phyloP scores from a whole-genome alignment of 1,284 basidiomycete species.

The Psilocybe mexicana region DNA sequence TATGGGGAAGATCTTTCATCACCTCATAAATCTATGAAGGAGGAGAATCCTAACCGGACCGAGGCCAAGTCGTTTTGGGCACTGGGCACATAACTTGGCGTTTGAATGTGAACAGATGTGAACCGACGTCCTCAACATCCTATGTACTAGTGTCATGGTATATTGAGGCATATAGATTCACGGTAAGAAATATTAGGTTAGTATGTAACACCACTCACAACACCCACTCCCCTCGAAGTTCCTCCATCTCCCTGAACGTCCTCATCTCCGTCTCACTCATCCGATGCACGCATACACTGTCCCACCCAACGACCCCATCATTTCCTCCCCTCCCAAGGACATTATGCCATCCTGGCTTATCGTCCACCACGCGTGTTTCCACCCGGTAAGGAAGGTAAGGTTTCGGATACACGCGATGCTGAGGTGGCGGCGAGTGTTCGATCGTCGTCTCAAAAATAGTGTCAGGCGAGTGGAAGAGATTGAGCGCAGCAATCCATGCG shows the following conservation, averaged over 20 bases:
- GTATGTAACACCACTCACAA: neutral
- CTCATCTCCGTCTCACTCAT: neutral
- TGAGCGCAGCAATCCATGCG: neutral
- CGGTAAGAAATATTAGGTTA: neutral
- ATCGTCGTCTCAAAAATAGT: neutral
- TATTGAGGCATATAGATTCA: neutral
- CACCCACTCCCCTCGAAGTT: conserved; percentile 5
- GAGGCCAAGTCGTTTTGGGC: too few relatives aligned
- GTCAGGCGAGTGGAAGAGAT: neutral
- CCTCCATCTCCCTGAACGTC: neutral
- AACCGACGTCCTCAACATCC: too few relatives aligned
- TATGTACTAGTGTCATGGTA: too few relatives aligned
- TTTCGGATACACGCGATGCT: neutral
- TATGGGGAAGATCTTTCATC: too few relatives aligned
- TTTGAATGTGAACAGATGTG: too few relatives aligned
- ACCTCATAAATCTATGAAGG: too few relatives aligned
- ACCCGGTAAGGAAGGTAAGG: neutral
- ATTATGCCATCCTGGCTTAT: neutral
- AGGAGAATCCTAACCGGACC: too few relatives aligned
- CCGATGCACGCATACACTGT: conserved; percentile 1
- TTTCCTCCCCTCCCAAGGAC: neutral
- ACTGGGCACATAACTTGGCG: too few relatives aligned
- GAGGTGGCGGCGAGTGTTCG: neutral
- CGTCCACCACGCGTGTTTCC: neutral
- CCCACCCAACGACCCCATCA: neutral